These are phyloP conservation scores for Moniliophthora roreri DNA, from an alignment of 1,284 basidiomycete genomes.

Conservation along the genomic window DNA sequence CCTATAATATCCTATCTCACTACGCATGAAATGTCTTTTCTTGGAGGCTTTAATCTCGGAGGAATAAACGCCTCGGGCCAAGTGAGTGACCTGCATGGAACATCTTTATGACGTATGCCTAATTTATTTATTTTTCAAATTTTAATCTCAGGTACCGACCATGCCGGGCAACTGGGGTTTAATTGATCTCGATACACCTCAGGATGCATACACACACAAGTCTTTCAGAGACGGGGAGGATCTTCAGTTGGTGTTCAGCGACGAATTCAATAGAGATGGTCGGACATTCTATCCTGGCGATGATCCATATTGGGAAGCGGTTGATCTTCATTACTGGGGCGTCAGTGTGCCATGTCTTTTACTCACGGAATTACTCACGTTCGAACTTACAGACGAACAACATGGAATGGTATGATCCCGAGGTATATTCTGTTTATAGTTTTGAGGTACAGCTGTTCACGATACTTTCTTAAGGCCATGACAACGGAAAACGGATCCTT, in stretches of 20 bases:
- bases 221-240: conserved; percentile 53
- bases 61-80: conserved; percentile 83
- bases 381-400: conserved; percentile 40
- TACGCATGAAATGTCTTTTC: conserved; percentile 41
- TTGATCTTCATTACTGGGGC: conserved; percentile 54
- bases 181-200: conserved; percentile 78
- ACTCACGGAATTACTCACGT: too few relatives aligned
- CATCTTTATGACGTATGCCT: conserved; percentile 42
- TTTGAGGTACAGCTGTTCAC: too few relatives aligned
- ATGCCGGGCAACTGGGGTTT: conserved; percentile 68
- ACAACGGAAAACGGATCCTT: conserved; percentile 80
- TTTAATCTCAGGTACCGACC: conserved; percentile 58
- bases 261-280: conserved; percentile 85
- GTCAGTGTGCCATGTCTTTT: too few relatives aligned
- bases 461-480: conserved; percentile 40
- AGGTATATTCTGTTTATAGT: too few relatives aligned
- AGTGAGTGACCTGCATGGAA: conserved; percentile 35
- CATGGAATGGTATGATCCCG: conserved; percentile 72
- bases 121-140: conserved; percentile 41
- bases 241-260: conserved; percentile 80
- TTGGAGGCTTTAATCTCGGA: conserved; percentile 77
- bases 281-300: conserved; percentile 78
- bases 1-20: conserved; percentile 77
- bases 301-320: conserved; percentile 80
- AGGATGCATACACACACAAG: conserved; percentile 54